phyloP scores from a whole-genome alignment of 305 asterid species.

The Solanum hybrid region DNA sequence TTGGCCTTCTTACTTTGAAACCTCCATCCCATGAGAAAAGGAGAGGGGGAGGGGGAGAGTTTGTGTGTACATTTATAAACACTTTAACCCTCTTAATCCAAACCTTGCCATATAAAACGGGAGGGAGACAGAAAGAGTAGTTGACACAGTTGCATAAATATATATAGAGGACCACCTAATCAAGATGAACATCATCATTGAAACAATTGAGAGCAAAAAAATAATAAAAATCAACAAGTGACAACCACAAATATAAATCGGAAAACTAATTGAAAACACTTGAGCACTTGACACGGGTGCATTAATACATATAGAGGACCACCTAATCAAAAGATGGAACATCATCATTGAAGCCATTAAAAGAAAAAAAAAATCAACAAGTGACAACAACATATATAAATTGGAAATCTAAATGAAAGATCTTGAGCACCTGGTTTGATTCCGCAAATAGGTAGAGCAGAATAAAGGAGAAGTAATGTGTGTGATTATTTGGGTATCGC shows the following conservation, averaged over 20 bases:
- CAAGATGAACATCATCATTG: neutral
- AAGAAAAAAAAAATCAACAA: neutral
- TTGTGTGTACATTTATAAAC: neutral
- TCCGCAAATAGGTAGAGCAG: slow-evolving; percentile 83
- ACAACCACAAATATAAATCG: neutral
- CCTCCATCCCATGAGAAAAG: neutral
- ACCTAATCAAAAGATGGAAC: neutral
- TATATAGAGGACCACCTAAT: neutral
- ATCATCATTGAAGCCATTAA: neutral
- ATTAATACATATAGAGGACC: neutral
- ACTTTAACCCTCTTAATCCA: neutral
- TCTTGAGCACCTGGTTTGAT: slow-evolving; percentile 58
- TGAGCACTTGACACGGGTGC: slow-evolving; percentile 35
- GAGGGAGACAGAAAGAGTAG: neutral
- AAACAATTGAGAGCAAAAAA: neutral
- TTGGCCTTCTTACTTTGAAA: neutral
- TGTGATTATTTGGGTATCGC: slow-evolving; percentile 96
- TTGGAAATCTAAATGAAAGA: neutral
- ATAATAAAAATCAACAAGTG: neutral
- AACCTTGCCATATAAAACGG: neutral
- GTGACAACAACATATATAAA: neutral
- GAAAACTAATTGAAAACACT: neutral
- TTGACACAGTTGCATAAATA: neutral
- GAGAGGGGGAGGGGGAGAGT: neutral
- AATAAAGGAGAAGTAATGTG: slow-evolving; percentile 89